Evolutionary conservation across 345 rosid genomes (phyloP).

Genomic region (Arabis alpina): DNA sequence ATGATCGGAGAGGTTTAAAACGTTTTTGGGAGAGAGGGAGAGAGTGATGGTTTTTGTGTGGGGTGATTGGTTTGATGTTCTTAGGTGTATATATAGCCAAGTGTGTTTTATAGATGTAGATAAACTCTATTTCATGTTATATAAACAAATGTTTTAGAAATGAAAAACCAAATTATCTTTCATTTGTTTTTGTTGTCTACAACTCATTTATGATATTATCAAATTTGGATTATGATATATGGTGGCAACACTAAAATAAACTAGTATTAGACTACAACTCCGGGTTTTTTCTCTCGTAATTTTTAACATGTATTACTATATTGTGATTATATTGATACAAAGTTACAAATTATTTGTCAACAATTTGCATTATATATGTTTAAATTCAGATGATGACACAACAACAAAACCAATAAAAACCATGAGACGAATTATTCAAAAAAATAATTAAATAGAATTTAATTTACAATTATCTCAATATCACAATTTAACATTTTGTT

Average conservation of each 20-base stretch:
- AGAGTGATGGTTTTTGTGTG: not conserved
- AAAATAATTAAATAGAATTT: too few relatives aligned
- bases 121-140: slow-evolving; percentile 4
- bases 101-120: slow-evolving; percentile 2
- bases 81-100: slow-evolving; percentile 30
- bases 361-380: too few relatives aligned
- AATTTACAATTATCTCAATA: too few relatives aligned
- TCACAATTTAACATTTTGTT: too few relatives aligned
- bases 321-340: too few relatives aligned
- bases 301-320: too few relatives aligned
- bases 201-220: not conserved
- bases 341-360: too few relatives aligned
- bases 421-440: too few relatives aligned
- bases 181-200: not conserved
- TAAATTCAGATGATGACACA: too few relatives aligned
- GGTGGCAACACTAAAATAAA: not conserved
- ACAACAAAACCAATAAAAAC: too few relatives aligned
- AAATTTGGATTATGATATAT: not conserved
- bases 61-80: slow-evolving; percentile 31
- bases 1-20: slow-evolving; percentile 42
- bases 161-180: not conserved
- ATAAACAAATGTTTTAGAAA: not conserved
- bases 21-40: slow-evolving; percentile 5
- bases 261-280: not conserved
- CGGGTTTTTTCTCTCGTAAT: too few relatives aligned